Evolutionary conservation across 208 protist species (phyloP).

Genomic region (Lotmaria passim): DNA sequence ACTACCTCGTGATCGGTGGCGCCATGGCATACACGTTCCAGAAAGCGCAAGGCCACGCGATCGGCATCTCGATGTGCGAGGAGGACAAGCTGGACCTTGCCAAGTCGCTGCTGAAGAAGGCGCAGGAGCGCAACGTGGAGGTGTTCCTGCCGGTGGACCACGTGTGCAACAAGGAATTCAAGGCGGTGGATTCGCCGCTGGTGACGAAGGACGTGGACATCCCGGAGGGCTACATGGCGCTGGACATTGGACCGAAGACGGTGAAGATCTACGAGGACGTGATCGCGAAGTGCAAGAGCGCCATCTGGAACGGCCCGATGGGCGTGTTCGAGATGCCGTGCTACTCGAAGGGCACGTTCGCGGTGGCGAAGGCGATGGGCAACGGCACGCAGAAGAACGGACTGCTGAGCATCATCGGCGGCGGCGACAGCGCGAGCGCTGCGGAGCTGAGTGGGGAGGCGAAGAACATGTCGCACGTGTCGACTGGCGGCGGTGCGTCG

Average conservation of each 20-base stretch:
- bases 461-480: constrained; percentile 97
- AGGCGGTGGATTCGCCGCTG: constrained; percentile 65
- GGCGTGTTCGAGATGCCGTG: constrained; percentile 98
- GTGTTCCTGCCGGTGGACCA: constrained; percentile 98
- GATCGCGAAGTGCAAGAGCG: constrained; percentile 88
- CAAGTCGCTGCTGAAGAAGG: constrained; percentile 93
- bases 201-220: constrained; percentile 77
- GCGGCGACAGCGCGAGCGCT: constrained; percentile 97
- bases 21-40: constrained; percentile 99
- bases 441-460: constrained; percentile 89
- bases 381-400: constrained; percentile 65
- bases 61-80: constrained; percentile 97
- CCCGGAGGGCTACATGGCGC: constrained; percentile 91
- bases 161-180: constrained; percentile 95
- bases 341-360: constrained; percentile 95
- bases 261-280: constrained; percentile 78
- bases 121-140: constrained; percentile 95
- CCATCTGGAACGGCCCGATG: constrained; percentile 98
- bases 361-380: constrained; percentile 83
- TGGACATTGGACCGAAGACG: constrained; percentile 97
- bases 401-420: constrained; percentile 93
- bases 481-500: constrained; percentile 99
- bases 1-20: constrained; percentile 99
- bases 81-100: constrained; percentile 82
- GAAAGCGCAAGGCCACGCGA: constrained; percentile 86